A percentile compares a stretch with the other conserved stretches of the same genome.
Conservation (phyloP, 495 filamentous ascomycete genomes). For the Penicillium paxilli region DNA sequence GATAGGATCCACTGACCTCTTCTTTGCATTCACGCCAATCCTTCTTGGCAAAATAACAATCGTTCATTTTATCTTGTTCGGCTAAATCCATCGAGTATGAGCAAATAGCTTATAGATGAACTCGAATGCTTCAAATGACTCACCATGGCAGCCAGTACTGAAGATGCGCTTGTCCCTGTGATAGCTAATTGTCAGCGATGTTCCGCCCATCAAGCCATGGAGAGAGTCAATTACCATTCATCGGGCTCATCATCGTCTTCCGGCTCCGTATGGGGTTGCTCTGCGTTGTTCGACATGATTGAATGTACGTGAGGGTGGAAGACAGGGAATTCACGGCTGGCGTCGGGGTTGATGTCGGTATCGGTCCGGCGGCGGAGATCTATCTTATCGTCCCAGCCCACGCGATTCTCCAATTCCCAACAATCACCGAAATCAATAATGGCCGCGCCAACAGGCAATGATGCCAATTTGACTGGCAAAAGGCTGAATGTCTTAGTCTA, state of each 20-base stretch:
- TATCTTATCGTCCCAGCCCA: slow-evolving; percentile 27
- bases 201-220: neutral
- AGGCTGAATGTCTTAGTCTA: slow-evolving; percentile 88
- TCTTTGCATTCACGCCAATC: slow-evolving; percentile 90
- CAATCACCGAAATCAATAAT: slow-evolving; percentile 19
- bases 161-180: slow-evolving; percentile 93
- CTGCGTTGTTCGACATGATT: slow-evolving; percentile 43
- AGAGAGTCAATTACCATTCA: slow-evolving; percentile 70
- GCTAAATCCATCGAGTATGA: slow-evolving; percentile 45
- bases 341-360: slow-evolving; percentile 12
- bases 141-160: slow-evolving; percentile 92
- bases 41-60: slow-evolving; percentile 95
- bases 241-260: slow-evolving; percentile 80
- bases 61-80: slow-evolving; percentile 87
- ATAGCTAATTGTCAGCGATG: slow-evolving; percentile 12
- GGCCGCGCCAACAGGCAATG: slow-evolving; percentile 32
- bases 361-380: neutral
- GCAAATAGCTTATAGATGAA: neutral
- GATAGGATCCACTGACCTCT: slow-evolving; percentile 83
- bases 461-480: slow-evolving; percentile 54
- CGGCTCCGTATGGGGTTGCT: slow-evolving; percentile 35
- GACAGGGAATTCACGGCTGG: slow-evolving; percentile 13
- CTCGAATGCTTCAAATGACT: slow-evolving; percentile 17
- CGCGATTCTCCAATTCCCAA: slow-evolving; percentile 11
- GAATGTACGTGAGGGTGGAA: slow-evolving; percentile 7